Evolutionary conservation across 768 basidiomycete genomes (phyloP), one percentile per base, ranked within the genome.

Genomic region (Mycena albidolilacea): DNA sequence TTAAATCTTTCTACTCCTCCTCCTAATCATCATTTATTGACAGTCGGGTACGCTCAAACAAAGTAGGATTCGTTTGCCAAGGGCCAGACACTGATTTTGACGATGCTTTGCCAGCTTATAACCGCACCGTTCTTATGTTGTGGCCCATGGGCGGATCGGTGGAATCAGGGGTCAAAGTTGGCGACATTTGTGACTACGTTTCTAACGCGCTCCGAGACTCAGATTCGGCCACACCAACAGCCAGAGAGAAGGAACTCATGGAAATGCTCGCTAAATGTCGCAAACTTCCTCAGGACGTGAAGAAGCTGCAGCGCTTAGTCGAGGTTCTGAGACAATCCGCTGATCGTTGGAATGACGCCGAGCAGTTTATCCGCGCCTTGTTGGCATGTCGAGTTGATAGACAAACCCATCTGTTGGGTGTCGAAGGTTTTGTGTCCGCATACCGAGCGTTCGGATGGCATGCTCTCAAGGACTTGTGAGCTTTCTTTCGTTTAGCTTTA

Each of bases 371-470:
- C 14, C 70, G 62, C 17, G 46, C 64, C 7, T 30, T 72, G 41
- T 21, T 50, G 39, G 71, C 52, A 21, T 75, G 70, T 35, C 59
- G 68, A 5, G 70, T 64, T 2, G 68, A 67, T 12, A 58, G 61
- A 15, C 64, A 64, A 5, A 48, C 71, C 15, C 54, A 62, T 19
- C 37, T 75, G 6, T 4, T 75, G 21, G 74, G 76, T 10, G 37
- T 50, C 2, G 71, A 71, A 2, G 76, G 67, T 6, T 70, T 77
- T 48, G 70, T 72, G 1, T 75, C 76, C 1, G 64, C 71, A 6
- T 77, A 75, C 39, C 59, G 65, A 21, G 57, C 60, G 14, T 75
- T 77, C 39, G 71, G 50, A 8, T 77, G 74, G 76, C 35, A 48
- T 12, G 19, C 43, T 5, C 30, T 77, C 39, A 62, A 67, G 15